Evolutionary conservation across 2,329 filamentous ascomycete genomes (phyloP).

Genomic region (Endocalyx cinctus): DNA sequence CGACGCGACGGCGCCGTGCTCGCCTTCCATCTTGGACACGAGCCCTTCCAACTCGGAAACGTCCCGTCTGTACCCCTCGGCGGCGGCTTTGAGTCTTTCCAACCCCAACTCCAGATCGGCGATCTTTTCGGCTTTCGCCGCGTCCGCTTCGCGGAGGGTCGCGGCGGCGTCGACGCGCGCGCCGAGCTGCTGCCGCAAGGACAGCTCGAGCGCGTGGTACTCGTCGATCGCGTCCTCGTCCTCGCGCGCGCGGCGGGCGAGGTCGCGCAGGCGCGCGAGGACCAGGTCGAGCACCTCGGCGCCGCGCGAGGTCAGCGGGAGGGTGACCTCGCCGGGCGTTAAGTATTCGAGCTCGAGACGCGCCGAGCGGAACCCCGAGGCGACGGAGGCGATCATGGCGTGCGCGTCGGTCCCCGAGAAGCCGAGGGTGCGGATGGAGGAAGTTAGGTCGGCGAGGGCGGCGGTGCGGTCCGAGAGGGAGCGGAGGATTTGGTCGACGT

Average conservation of each 20-base stretch:
- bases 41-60: constrained; percentile 49
- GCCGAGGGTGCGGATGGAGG: constrained; percentile 43
- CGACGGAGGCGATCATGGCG: constrained; percentile 46
- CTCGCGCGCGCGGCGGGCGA: constrained; percentile 42
- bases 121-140: constrained; percentile 38
- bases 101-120: constrained; percentile 46
- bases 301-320: constrained; percentile 49
- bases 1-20: constrained; percentile 26
- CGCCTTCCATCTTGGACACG: constrained; percentile 43
- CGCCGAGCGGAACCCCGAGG: constrained; percentile 48
- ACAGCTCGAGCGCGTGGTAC: constrained; percentile 52
- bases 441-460: constrained; percentile 40
- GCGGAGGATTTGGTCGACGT: constrained; percentile 38
- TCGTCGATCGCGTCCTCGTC: constrained; percentile 54
- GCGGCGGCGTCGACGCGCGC: constrained; percentile 46
- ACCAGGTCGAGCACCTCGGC: constrained; percentile 53
- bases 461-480: constrained; percentile 45
- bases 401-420: constrained; percentile 43
- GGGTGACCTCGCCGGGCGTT: constrained; percentile 51
- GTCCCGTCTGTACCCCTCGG: constrained; percentile 50
- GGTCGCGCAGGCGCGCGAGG: constrained; percentile 43
- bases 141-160: constrained; percentile 33
- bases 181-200: constrained; percentile 52
- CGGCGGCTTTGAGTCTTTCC: constrained; percentile 45
- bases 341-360: constrained; percentile 60